A percentile compares a stretch with the other conserved stretches of the same genome.
Conservation (phyloP, 225 moss, liverwort and hornwort species). For the Polytrichum formosum region DNA sequence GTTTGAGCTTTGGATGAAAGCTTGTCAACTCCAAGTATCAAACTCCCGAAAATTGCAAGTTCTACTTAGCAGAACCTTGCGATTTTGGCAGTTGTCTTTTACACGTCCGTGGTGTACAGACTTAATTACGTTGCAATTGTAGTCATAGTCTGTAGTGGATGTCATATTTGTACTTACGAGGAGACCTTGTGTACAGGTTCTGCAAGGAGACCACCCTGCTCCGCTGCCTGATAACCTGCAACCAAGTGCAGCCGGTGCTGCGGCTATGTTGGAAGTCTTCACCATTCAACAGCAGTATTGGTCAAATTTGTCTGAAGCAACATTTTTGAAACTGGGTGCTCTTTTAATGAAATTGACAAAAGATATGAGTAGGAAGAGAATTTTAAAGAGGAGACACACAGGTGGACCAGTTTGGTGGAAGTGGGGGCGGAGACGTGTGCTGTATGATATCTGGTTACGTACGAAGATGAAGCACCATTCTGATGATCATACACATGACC, state of each 20-base stretch:
- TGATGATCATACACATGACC: slow-evolving; percentile 34
- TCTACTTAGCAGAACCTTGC: too few species aligned
- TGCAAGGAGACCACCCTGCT: slow-evolving; percentile 69
- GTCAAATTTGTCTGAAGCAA: slow-evolving; percentile 67
- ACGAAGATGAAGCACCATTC: slow-evolving; percentile 49
- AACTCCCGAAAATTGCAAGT: too few species aligned
- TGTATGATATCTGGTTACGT: slow-evolving; percentile 55
- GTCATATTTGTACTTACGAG: too few species aligned
- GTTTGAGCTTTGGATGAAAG: too few species aligned
- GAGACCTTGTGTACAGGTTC: slow-evolving; percentile 46
- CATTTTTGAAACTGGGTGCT: slow-evolving; percentile 45
- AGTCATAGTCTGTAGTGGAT: too few species aligned
- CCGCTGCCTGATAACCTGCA: slow-evolving; percentile 53
- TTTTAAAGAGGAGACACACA: slow-evolving; percentile 40
- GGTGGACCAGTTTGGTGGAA: slow-evolving; percentile 71
- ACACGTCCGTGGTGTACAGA: too few species aligned
- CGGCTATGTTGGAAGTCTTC: slow-evolving; percentile 77
- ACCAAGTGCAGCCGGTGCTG: slow-evolving; percentile 67
- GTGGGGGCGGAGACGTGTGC: slow-evolving; percentile 53
- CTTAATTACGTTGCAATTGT: too few species aligned
- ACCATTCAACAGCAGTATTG: slow-evolving; percentile 61
- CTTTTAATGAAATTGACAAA: slow-evolving; percentile 35
- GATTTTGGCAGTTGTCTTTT: too few species aligned
- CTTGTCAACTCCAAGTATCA: too few species aligned
- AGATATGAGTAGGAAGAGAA: slow-evolving; percentile 35